These are phyloP conservation scores for Bipolaris cookei DNA, from an alignment of 2,329 filamentous ascomycete species.

Conservation along the genomic window DNA sequence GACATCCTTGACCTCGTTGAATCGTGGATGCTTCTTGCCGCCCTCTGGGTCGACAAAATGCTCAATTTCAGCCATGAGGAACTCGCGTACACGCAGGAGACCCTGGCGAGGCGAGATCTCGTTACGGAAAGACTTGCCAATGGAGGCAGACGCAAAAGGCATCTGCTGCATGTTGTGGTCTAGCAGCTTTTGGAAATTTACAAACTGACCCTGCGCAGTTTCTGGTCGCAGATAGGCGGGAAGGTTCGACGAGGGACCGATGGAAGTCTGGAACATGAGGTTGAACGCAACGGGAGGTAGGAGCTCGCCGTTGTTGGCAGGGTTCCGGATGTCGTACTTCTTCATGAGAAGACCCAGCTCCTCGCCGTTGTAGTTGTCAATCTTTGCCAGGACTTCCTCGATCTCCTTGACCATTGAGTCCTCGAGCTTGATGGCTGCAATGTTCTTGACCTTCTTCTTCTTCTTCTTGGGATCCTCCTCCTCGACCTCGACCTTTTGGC, in stretches of 20 bases:
- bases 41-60: conserved; percentile 95
- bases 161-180: conserved; percentile 95
- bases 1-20: conserved; percentile 81
- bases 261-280: conserved; percentile 97
- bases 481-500: conserved; percentile 75
- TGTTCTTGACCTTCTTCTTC: conserved; percentile 76
- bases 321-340: conserved; percentile 91
- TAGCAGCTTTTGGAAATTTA: conserved; percentile 95
- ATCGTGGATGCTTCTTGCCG: conserved; percentile 92
- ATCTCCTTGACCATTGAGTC: conserved; percentile 88
- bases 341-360: conserved; percentile 84
- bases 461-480: conserved; percentile 85
- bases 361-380: conserved; percentile 91
- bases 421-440: conserved; percentile 76
- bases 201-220: conserved; percentile 96
- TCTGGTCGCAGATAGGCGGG: conserved; percentile 73
- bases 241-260: conserved; percentile 87
- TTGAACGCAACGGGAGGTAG: conserved; percentile 90
- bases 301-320: conserved; percentile 76
- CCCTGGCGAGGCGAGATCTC: conserved; percentile 94
- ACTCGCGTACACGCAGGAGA: conserved; percentile 92
- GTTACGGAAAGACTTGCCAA: conserved; percentile 97
- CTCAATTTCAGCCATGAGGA: conserved; percentile 98
- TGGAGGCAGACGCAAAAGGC: conserved; percentile 96
- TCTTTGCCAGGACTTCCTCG: conserved; percentile 86